Percentiles rank a stretch among this genome's conserved stretches.
Conservation (phyloP, 495 filamentous ascomycete genomes). For the Mytilinidion resinicola region DNA sequence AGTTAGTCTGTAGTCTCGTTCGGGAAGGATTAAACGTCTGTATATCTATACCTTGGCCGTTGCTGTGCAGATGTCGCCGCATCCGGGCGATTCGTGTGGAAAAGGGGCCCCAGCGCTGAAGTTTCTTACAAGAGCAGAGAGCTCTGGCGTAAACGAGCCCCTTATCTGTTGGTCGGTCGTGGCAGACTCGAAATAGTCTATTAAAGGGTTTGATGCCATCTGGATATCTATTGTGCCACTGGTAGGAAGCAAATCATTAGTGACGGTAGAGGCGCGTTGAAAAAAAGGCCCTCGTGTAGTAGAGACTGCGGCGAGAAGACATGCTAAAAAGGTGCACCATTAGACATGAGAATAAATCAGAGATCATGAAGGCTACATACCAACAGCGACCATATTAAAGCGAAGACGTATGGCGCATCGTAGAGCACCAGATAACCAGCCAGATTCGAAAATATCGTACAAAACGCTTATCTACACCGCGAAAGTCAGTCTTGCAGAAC, state of each 20-base stretch:
- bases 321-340: constrained; percentile 1
- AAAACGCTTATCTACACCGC: constrained; percentile 3
- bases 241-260: neutral
- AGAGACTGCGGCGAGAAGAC: constrained; percentile 11
- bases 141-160: constrained; percentile 2
- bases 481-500: neutral
- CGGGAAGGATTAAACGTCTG: neutral
- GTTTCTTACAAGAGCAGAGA: constrained; percentile 1
- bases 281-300: constrained; percentile 15
- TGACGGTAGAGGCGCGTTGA: constrained; percentile 15
- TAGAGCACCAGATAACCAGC: constrained; percentile 10
- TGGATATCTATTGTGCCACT: neutral
- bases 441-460: constrained; percentile 17
- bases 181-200: neutral
- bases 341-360: neutral
- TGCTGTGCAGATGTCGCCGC: constrained; percentile 11
- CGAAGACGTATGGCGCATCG: constrained; percentile 2
- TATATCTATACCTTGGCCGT: constrained; percentile 13
- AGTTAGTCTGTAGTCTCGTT: neutral
- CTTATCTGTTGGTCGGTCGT: neutral
- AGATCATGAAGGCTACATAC: constrained; percentile 1
- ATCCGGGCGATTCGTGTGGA: neutral
- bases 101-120: constrained; percentile 3
- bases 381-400: constrained; percentile 17
- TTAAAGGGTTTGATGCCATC: neutral